phyloP scores from a whole-genome alignment of 2,329 filamentous ascomycete genomes.

The Cladobotryum mycophilum region DNA sequence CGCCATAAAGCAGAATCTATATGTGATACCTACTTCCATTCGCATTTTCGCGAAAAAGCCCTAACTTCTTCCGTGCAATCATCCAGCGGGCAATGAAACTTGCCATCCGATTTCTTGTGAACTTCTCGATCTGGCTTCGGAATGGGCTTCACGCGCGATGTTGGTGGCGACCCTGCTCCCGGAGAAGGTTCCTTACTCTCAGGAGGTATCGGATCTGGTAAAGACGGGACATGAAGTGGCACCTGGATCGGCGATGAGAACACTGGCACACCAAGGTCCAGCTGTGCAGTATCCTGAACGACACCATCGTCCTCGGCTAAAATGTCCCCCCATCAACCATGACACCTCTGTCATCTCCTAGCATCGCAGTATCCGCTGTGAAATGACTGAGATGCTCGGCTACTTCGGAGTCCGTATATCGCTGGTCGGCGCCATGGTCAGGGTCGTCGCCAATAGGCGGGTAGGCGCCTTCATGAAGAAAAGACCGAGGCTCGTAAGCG shows the following conservation, averaged over 20 bases:
- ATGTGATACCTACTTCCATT: constrained; percentile 72
- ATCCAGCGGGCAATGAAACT: constrained; percentile 66
- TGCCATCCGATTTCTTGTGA: constrained; percentile 61
- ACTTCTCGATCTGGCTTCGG: constrained; percentile 53
- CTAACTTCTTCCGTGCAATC: constrained; percentile 61
- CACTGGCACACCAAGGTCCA: constrained; percentile 30
- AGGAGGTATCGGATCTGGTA: constrained; percentile 25
- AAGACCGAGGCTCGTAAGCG: constrained; percentile 44
- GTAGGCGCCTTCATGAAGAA: constrained; percentile 43
- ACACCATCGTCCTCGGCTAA: constrained; percentile 33
- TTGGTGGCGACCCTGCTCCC: constrained; percentile 25
- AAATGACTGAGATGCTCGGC: constrained; percentile 39
- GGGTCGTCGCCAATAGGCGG: constrained; percentile 40
- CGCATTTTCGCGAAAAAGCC: constrained; percentile 76
- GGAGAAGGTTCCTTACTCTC: constrained; percentile 31
- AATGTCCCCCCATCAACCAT: constrained; percentile 29
- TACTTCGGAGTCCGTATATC: constrained; percentile 38
- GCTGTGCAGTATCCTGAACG: constrained; percentile 32
- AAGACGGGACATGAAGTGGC: constrained; percentile 23
- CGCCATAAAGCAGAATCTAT: background rate
- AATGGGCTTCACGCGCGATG: constrained; percentile 45
- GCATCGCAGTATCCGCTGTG: constrained; percentile 33
- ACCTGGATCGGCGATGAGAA: constrained; percentile 31
- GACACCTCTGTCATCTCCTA: constrained; percentile 32
- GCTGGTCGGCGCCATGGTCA: constrained; percentile 35